A percentile compares a stretch with the other conserved stretches of the same genome.
Evolutionary conservation across 1,139 yeast species (phyloP).

Genomic region (Pichia sp.): DNA sequence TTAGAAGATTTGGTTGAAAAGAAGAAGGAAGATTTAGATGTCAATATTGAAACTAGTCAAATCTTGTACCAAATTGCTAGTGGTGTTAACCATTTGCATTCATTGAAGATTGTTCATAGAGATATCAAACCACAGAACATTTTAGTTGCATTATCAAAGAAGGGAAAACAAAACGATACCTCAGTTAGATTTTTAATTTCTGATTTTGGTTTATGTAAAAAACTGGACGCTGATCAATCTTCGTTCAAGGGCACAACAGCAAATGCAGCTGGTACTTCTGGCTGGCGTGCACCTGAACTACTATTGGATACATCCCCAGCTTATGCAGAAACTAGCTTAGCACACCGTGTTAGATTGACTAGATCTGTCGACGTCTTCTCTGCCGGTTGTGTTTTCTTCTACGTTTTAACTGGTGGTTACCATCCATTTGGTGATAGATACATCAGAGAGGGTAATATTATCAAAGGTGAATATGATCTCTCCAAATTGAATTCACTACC

Average conservation of each 20-base stretch:
- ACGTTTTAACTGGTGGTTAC: slow-evolving; percentile 77
- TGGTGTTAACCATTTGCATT: slow-evolving; percentile 86
- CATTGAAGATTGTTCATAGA: slow-evolving; percentile 90
- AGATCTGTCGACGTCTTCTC: slow-evolving; percentile 94
- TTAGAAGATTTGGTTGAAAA: slow-evolving; percentile 80
- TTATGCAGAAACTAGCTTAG: slow-evolving; percentile 36
- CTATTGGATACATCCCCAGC: slow-evolving; percentile 38
- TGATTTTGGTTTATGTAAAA: slow-evolving; percentile 94
- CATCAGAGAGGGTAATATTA: slow-evolving; percentile 83
- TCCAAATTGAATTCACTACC: slow-evolving; percentile 40
- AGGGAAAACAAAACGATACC: slow-evolving; percentile 25
- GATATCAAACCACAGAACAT: slow-evolving; percentile 97
- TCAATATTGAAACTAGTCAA: slow-evolving; percentile 44
- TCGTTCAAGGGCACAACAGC: slow-evolving; percentile 92
- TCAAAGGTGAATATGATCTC: slow-evolving; percentile 65
- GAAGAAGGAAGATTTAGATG: slow-evolving; percentile 38
- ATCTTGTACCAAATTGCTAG: slow-evolving; percentile 75
- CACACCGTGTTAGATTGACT: slow-evolving; percentile 63
- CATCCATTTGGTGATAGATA: slow-evolving; percentile 96
- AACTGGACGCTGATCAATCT: slow-evolving; percentile 87
- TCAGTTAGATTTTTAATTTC: slow-evolving; percentile 75
- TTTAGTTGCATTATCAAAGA: slow-evolving; percentile 71
- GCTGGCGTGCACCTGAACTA: slow-evolving; percentile 98
- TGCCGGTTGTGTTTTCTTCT: slow-evolving; percentile 90
- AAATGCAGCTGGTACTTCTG: slow-evolving; percentile 95